Conservation (phyloP, 1,139 yeast species). For the Zygosaccharomyces pseudobailii region DNA sequence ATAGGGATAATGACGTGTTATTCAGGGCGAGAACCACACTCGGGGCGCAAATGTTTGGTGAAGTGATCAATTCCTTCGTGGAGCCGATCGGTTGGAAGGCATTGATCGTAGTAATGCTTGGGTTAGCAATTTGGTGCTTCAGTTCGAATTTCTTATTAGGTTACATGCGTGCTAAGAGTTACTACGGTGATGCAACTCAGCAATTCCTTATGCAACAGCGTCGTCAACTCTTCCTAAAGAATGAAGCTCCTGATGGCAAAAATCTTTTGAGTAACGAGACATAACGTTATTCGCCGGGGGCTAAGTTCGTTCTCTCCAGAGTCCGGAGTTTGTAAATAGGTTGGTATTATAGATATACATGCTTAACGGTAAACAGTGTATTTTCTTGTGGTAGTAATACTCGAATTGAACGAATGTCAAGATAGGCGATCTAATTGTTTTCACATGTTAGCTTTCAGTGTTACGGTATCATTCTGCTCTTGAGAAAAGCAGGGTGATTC, state of each 20-base stretch:
- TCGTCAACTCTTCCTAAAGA: slow-evolving; percentile 2
- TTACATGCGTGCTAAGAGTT: slow-evolving; percentile 31
- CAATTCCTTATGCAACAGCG: slow-evolving; percentile 7
- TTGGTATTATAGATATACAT: neutral
- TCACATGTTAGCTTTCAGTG: no score
- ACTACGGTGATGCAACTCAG: slow-evolving; percentile 23
- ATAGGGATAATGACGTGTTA: slow-evolving; percentile 73
- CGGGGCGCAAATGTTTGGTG: slow-evolving; percentile 73
- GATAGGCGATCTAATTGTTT: no score
- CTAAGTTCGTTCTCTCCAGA: neutral
- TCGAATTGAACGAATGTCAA: no score
- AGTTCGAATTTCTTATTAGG: slow-evolving; percentile 33
- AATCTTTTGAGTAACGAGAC: neutral
- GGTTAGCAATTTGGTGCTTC: slow-evolving; percentile 28
- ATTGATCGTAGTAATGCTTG: slow-evolving; percentile 43
- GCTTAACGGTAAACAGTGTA: neutral
- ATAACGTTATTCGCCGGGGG: neutral
- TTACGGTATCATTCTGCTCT: no score
- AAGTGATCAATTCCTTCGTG: slow-evolving; percentile 71
- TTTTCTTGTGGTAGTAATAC: no score
- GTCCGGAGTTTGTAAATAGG: neutral
- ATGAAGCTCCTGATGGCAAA: slow-evolving; percentile 1
- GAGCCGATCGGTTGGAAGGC: slow-evolving; percentile 75
- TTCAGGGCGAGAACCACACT: slow-evolving; percentile 65
- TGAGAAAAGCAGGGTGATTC: no score